Evolutionary conservation across 805 yeast species (phyloP).

Genomic region (Candida insectalens): DNA sequence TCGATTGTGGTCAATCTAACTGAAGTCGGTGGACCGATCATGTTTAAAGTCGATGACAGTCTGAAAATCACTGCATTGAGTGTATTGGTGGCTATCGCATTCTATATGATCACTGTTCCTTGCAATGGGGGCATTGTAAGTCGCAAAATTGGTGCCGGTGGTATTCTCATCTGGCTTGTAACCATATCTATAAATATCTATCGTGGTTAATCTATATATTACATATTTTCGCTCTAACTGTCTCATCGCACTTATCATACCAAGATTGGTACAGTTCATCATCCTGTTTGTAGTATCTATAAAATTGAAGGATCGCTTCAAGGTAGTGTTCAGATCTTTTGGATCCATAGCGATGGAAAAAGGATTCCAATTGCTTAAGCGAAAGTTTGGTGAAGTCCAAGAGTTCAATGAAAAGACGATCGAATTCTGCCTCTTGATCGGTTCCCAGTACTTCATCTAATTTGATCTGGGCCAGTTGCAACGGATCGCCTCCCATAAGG

Average conservation of each 20-base stretch:
- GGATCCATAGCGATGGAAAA: no score
- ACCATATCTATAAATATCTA: conserved; percentile 14
- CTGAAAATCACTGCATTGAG: conserved; percentile 30
- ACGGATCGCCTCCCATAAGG: conserved; percentile 13
- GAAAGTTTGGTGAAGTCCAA: no score
- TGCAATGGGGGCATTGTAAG: conserved; percentile 36
- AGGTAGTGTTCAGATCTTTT: no score
- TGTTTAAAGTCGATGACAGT: conserved; percentile 29
- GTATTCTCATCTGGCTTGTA: conserved; percentile 22
- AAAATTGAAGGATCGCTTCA: conserved; percentile 16
- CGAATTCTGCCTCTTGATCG: conserved; percentile 21
- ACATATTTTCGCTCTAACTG: conserved; percentile 8
- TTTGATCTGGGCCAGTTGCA: conserved; percentile 21
- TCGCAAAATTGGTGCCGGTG: conserved; percentile 27
- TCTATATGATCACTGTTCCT: conserved; percentile 33
- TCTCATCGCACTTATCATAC: conserved; percentile 4
- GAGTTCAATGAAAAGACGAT: no score
- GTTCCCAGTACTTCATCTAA: conserved; percentile 15
- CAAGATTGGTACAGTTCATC: conserved; percentile 2
- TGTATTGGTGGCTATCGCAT: conserved; percentile 27
- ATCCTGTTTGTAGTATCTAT: conserved; percentile 10
- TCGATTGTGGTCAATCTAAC: conserved; percentile 24
- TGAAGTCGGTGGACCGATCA: conserved; percentile 12
- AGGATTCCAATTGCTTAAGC: conserved; percentile 8
- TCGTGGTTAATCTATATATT: background rate